phyloP scores from a whole-genome alignment of 2,329 filamentous ascomycete genomes.

The Aspergillus fumigatus region DNA sequence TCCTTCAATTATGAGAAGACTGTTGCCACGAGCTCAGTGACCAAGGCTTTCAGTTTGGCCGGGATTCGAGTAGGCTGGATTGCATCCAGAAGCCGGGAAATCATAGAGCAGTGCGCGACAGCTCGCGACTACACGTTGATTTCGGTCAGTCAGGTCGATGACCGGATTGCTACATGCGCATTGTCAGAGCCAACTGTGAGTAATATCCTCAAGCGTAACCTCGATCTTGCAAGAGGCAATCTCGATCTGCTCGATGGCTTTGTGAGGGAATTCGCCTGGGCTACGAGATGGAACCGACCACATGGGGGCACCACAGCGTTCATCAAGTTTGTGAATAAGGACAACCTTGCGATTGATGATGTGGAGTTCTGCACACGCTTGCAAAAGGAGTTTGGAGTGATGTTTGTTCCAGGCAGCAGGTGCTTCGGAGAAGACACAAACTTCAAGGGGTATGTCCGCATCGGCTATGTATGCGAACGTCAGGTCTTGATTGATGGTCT shows the following conservation, averaged over 20 bases:
- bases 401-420: conserved; percentile 66
- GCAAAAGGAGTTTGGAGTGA: conserved; percentile 61
- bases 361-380: conserved; percentile 63
- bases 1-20: conserved; percentile 63
- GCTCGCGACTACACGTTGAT: conserved; percentile 76
- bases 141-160: conserved; percentile 70
- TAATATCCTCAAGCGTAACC: conserved; percentile 55
- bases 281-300: conserved; percentile 64
- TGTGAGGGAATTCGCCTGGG: conserved; percentile 54
- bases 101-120: conserved; percentile 58
- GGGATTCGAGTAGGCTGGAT: conserved; percentile 77
- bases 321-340: conserved; percentile 56
- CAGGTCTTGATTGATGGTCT: conserved; percentile 62
- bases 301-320: conserved; percentile 74
- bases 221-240: conserved; percentile 61
- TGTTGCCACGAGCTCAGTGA: conserved; percentile 71
- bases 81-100: conserved; percentile 54
- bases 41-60: conserved; percentile 73
- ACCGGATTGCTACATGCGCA: conserved; percentile 67
- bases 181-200: conserved; percentile 57
- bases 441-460: conserved; percentile 67
- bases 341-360: conserved; percentile 61
- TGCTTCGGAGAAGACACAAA: conserved; percentile 65
- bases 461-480: conserved; percentile 70
- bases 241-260: conserved; percentile 58